Percentiles rank a stretch among this genome's conserved stretches.
phyloP scores from a whole-genome alignment of 2,329 filamentous ascomycete genomes.

The Monosporascus sp. region DNA sequence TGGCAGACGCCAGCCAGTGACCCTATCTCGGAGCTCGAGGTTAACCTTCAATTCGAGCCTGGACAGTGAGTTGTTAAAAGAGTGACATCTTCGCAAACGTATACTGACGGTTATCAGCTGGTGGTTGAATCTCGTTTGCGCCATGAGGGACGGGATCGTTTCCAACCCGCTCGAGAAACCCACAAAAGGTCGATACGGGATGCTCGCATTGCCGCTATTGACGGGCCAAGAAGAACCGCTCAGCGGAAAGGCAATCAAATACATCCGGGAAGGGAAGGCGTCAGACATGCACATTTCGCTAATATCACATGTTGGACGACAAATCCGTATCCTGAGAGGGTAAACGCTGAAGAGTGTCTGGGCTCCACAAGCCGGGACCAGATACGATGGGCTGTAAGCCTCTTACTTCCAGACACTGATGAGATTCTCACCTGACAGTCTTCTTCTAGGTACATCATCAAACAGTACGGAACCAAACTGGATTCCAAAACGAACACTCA shows the following conservation, averaged over 20 bases:
- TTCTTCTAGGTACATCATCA: constrained; percentile 42
- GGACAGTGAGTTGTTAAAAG: constrained; percentile 39
- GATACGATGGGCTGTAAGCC: constrained; percentile 55
- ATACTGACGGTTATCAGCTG: constrained; percentile 37
- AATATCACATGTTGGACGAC: constrained; percentile 43
- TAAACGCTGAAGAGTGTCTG: constrained; percentile 44
- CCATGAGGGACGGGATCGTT: constrained; percentile 51
- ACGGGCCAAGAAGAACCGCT: constrained; percentile 45
- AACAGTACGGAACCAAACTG: constrained; percentile 41
- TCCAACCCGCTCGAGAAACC: constrained; percentile 37
- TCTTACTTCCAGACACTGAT: constrained; percentile 1
- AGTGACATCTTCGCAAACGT: background rate
- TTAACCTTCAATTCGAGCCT: constrained; percentile 37
- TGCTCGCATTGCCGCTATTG: constrained; percentile 45
- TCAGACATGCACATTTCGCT: constrained; percentile 44
- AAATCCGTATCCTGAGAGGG: constrained; percentile 49
- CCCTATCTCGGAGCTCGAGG: constrained; percentile 35
- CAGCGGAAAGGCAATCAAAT: constrained; percentile 31
- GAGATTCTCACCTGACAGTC: background rate
- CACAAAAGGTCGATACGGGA: constrained; percentile 41
- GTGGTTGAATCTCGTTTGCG: constrained; percentile 55
- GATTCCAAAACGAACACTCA: constrained; percentile 36
- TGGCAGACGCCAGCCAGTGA: constrained; percentile 33
- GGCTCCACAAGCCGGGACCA: constrained; percentile 47
- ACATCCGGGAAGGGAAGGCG: constrained; percentile 39